phyloP scores from a whole-genome alignment of 768 basidiomycete genomes.

The Imleria badia region DNA sequence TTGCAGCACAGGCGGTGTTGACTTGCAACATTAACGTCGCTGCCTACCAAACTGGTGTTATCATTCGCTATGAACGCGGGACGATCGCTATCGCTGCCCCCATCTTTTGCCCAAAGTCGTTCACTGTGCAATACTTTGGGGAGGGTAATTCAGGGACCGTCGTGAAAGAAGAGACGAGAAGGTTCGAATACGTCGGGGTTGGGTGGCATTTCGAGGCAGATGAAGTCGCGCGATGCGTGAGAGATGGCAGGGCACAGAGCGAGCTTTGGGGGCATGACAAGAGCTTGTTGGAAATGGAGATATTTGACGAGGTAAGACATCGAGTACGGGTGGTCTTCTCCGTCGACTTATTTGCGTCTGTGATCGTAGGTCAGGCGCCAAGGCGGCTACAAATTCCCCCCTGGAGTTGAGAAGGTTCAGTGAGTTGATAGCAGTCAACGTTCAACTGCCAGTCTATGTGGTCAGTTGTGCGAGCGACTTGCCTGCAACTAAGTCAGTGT shows the following conservation, averaged over 20 bases:
- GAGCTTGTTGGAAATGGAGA: constrained; percentile 75
- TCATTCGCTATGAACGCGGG: constrained; percentile 75
- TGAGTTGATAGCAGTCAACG: neutral
- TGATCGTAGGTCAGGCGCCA: constrained; percentile 59
- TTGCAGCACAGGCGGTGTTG: constrained; percentile 72
- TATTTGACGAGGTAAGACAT: constrained; percentile 75
- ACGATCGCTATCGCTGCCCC: constrained; percentile 63
- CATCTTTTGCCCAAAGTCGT: constrained; percentile 65
- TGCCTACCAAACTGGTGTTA: constrained; percentile 48
- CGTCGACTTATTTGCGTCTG: constrained; percentile 14
- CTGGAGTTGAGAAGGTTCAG: constrained; percentile 54
- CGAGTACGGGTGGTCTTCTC: neutral
- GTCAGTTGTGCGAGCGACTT: neutral
- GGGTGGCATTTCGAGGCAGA: constrained; percentile 90
- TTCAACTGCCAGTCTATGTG: neutral
- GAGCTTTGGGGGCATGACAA: constrained; percentile 75
- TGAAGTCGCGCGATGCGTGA: constrained; percentile 77
- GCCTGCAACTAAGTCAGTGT: too few species aligned
- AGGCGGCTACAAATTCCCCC: constrained; percentile 62
- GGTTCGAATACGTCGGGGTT: constrained; percentile 58
- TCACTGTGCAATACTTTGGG: constrained; percentile 61
- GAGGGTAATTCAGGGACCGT: constrained; percentile 43
- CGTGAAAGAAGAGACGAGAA: constrained; percentile 56
- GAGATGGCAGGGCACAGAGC: constrained; percentile 74
- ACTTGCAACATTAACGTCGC: constrained; percentile 64